Percentiles rank a stretch among this genome's conserved stretches.
phyloP scores from a whole-genome alignment of 1,284 basidiomycete genomes.

The Wallemia mellicola region DNA sequence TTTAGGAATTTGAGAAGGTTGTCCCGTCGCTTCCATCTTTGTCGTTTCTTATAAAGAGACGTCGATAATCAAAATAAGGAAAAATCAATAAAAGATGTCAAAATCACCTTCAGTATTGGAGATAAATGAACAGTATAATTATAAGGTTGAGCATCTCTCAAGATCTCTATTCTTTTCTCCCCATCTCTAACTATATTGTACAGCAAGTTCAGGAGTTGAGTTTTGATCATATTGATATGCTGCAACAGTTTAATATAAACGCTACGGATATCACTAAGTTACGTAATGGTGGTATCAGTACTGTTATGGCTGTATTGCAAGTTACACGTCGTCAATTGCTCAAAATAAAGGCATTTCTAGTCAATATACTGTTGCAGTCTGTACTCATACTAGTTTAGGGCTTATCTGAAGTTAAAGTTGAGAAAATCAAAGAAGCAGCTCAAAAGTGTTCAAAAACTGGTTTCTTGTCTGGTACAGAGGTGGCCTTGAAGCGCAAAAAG shows the following conservation, averaged over 20 bases:
- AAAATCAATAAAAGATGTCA: neutral
- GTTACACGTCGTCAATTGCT: constrained; percentile 56
- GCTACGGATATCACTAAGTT: constrained; percentile 76
- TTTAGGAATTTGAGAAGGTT: neutral
- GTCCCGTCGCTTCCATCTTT: neutral
- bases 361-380: constrained; percentile 11
- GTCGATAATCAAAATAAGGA: neutral
- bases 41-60: neutral
- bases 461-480: constrained; percentile 63
- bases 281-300: constrained; percentile 28
- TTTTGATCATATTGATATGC: neutral
- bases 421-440: constrained; percentile 47
- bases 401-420: constrained; percentile 40
- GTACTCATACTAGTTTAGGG: constrained; percentile 36
- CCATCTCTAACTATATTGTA: neutral
- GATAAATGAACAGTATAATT: neutral
- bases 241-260: constrained; percentile 45
- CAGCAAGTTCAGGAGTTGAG: neutral
- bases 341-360: constrained; percentile 40
- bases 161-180: neutral
- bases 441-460: constrained; percentile 33
- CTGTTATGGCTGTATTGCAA: constrained; percentile 27
- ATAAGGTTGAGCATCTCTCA: neutral
- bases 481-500: constrained; percentile 49
- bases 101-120: neutral